A percentile compares a stretch with the other conserved stretches of the same genome.
Conservation (phyloP, 192 early-diverging fungal genomes). For the Cladochytrium replicatum region DNA sequence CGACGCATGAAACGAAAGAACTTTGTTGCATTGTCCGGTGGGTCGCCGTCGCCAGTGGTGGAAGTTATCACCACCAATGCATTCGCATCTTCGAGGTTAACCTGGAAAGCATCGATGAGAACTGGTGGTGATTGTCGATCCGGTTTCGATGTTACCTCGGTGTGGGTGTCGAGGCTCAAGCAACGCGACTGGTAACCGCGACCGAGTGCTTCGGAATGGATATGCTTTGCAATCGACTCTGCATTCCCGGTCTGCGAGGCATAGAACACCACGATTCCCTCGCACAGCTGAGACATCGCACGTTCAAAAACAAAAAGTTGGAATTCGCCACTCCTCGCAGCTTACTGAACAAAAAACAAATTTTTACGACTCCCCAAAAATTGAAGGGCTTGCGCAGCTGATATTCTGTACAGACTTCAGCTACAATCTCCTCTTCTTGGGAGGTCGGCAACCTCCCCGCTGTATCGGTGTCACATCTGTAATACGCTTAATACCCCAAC, state of each 20-base stretch:
- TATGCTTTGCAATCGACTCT: slow-evolving; percentile 80
- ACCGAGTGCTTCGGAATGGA: slow-evolving; percentile 61
- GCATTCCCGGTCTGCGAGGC: slow-evolving; percentile 94
- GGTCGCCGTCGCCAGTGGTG: slow-evolving; percentile 92
- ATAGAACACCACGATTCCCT: slow-evolving; percentile 59
- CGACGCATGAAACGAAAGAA: slow-evolving; percentile 75
- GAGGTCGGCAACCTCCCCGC: slow-evolving; percentile 85
- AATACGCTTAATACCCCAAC: slow-evolving; percentile 68
- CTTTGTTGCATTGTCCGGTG: slow-evolving; percentile 86
- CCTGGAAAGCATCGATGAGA: slow-evolving; percentile 11
- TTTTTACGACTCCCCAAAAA: too few relatives aligned
- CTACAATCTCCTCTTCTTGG: slow-evolving; percentile 79
- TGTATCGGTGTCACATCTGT: slow-evolving; percentile 85
- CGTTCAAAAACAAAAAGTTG: too few relatives aligned
- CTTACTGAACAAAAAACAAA: too few relatives aligned
- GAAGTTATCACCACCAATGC: slow-evolving; percentile 74
- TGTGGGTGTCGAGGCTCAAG: slow-evolving; percentile 65
- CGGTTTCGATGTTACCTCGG: slow-evolving; percentile 34
- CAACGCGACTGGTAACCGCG: slow-evolving; percentile 58
- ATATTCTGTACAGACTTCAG: too few relatives aligned
- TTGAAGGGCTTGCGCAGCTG: too few relatives aligned
- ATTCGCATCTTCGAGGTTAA: slow-evolving; percentile 33
- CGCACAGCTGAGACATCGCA: too few relatives aligned
- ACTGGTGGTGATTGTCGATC: slow-evolving; percentile 9
- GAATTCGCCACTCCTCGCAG: too few relatives aligned